Base-by-base conservation (phyloP, 2,329 filamentous ascomycete species). In the Penicillium sp. region DNA sequence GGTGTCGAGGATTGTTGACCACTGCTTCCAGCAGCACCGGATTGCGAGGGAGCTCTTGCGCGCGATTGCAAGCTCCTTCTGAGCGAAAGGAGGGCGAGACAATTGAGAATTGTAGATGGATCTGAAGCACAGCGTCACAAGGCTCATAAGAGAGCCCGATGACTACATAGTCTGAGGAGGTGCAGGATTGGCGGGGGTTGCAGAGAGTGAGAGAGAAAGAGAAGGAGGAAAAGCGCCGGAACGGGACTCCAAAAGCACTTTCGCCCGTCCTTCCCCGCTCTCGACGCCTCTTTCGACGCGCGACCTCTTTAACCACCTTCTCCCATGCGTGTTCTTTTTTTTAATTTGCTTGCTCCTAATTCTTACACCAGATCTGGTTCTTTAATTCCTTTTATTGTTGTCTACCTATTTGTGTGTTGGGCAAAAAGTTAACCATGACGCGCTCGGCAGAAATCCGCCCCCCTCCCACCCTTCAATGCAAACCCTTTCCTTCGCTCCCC, bases 121-220 rank as follows among this genome's bases (percentile, higher is more conserved):
- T 62, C 43, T 54, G 55, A 56, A 60, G 58, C 56, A 67, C 53
- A 61, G 59, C 59, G 62, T 67, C 67, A 61, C 63, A 57, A 60
- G 71, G 70, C 66, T 68, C 66, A 58, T 62, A 59, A 47, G 55
- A 67, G 62, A 68, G 67, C 67, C 64, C 63, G 62, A 68, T 61
- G 69, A 68, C 73, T 74, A 75, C 73, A 75, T 75, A 75, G 69
- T 74, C 67, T 61, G 68, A 57, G 63, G 69, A 67, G 67, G 65
- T 67, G 60, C 62, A 67, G 66, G 69, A 67, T 60, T 72, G 67
- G 61, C 56, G 63, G 63, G 66, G 58, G 69, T 64, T 52, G 60
- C 59, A 65, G 67, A 65, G 49, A 61, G 31, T 8, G 61, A 65
- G 66, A 61, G 63, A 52, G 50, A 52, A 64, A 68, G 63, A 67